Percentiles rank a stretch among this genome's conserved stretches.
These are phyloP conservation scores for Apiospora rasikravindrae DNA, from an alignment of 2,329 filamentous ascomycete species.

Conservation along the genomic window DNA sequence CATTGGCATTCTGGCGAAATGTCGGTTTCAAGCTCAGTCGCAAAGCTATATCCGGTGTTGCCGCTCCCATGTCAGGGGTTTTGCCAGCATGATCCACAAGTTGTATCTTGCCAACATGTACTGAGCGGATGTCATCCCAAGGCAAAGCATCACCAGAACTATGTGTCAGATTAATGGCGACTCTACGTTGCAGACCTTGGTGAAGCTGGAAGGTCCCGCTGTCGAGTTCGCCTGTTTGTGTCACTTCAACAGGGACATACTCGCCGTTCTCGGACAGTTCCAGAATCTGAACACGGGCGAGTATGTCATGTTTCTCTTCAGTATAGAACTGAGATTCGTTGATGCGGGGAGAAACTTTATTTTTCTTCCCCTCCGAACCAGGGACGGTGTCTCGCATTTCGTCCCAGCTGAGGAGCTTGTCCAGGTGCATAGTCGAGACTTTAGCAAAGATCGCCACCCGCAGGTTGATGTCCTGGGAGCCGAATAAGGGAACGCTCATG, in stretches of 20 bases:
- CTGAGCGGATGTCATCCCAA: slow-evolving; percentile 81
- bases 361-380: slow-evolving; percentile 59
- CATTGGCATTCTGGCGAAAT: slow-evolving; percentile 86
- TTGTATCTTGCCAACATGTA: slow-evolving; percentile 81
- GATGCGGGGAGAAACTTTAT: slow-evolving; percentile 69
- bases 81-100: slow-evolving; percentile 86
- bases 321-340: slow-evolving; percentile 92
- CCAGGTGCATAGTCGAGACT: slow-evolving; percentile 90
- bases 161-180: slow-evolving; percentile 88
- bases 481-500: slow-evolving; percentile 88
- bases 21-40: slow-evolving; percentile 79
- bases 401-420: slow-evolving; percentile 98
- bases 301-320: slow-evolving; percentile 92
- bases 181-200: slow-evolving; percentile 88
- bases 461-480: slow-evolving; percentile 74
- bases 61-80: slow-evolving; percentile 76
- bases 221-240: slow-evolving; percentile 83
- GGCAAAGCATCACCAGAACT: slow-evolving; percentile 86
- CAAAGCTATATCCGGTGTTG: slow-evolving; percentile 75
- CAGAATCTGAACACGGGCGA: slow-evolving; percentile 85
- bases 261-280: slow-evolving; percentile 91
- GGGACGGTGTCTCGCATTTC: slow-evolving; percentile 86
- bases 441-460: slow-evolving; percentile 91
- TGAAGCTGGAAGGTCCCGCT: slow-evolving; percentile 93
- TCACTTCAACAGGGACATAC: slow-evolving; percentile 90